Percentiles rank a stretch among this genome's conserved stretches.
These are phyloP conservation scores for Remersonia thermophila DNA, from an alignment of 2,329 filamentous ascomycete genomes.

Conservation along the genomic window DNA sequence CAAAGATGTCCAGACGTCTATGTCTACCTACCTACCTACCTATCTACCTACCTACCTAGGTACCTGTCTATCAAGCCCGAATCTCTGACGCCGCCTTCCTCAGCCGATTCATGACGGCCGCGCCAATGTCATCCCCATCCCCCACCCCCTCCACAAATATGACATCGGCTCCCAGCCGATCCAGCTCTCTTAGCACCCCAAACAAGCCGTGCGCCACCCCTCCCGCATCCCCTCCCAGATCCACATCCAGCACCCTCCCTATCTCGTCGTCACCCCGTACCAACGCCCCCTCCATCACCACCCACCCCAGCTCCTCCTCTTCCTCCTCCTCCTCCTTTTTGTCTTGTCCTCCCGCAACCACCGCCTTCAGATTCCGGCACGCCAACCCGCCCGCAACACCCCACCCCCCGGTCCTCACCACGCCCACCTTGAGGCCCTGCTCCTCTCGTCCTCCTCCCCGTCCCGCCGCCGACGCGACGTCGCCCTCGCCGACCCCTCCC, in stretches of 20 bases:
- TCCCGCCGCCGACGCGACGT: constrained; percentile 4
- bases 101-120: constrained; percentile 74
- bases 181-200: constrained; percentile 72
- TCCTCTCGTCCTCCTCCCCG: constrained; percentile 9
- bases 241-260: constrained; percentile 53
- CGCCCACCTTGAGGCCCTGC: constrained; percentile 30
- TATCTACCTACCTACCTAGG: too few relatives aligned
- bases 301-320: constrained; percentile 20
- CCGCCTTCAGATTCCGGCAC: constrained; percentile 17
- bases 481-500: too few relatives aligned
- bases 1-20: background rate
- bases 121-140: constrained; percentile 68
- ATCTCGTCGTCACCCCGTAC: constrained; percentile 24
- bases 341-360: constrained; percentile 17
- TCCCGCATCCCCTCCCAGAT: constrained; percentile 56
- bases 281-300: constrained; percentile 31
- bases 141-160: constrained; percentile 87
- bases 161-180: constrained; percentile 62
- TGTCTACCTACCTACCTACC: too few relatives aligned
- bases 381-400: constrained; percentile 29
- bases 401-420: constrained; percentile 47
- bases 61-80: constrained; percentile 31
- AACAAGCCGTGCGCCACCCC: constrained; percentile 81
- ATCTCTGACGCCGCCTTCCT: constrained; percentile 61
- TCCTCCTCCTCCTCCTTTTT: constrained; percentile 17